phyloP scores from a whole-genome alignment of 169 alveolate genomes.

The Plasmodium ovale region DNA sequence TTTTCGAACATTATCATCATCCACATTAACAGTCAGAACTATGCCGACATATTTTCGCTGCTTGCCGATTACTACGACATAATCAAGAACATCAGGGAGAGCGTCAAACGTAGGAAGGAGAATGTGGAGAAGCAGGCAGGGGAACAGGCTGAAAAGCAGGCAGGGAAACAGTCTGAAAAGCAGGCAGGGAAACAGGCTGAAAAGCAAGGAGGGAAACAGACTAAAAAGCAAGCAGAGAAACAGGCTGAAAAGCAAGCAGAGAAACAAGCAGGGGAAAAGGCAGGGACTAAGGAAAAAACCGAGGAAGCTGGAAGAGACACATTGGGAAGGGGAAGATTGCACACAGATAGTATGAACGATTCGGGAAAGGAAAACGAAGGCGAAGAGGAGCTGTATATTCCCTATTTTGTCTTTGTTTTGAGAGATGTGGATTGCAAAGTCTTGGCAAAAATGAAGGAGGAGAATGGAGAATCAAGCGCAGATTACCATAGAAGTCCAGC shows the following conservation, averaged over 20 bases:
- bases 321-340: background rate
- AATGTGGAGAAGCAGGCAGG: background rate
- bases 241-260: background rate
- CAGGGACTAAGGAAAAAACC: background rate
- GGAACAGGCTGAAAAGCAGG: background rate
- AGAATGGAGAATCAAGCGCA: background rate
- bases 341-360: constrained; percentile 8
- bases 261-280: background rate
- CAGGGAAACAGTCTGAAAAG: background rate
- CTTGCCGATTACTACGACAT: constrained; percentile 43
- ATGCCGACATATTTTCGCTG: constrained; percentile 8
- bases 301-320: background rate
- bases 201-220: background rate
- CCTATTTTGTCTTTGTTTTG: constrained; percentile 39
- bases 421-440: constrained; percentile 19
- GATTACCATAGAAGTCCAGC: too few species aligned
- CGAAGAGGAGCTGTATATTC: constrained; percentile 10
- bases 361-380: background rate
- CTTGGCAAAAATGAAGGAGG: background rate
- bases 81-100: constrained; percentile 19
- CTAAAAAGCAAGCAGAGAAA: background rate
- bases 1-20: constrained; percentile 45
- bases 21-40: constrained; percentile 32
- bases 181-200: background rate
- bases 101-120: background rate